A percentile compares a stretch with the other conserved stretches of the same genome.
These are phyloP conservation scores for Monoraphidium neglectum DNA, from an alignment of 139 green algal genomes.

Conservation along the genomic window DNA sequence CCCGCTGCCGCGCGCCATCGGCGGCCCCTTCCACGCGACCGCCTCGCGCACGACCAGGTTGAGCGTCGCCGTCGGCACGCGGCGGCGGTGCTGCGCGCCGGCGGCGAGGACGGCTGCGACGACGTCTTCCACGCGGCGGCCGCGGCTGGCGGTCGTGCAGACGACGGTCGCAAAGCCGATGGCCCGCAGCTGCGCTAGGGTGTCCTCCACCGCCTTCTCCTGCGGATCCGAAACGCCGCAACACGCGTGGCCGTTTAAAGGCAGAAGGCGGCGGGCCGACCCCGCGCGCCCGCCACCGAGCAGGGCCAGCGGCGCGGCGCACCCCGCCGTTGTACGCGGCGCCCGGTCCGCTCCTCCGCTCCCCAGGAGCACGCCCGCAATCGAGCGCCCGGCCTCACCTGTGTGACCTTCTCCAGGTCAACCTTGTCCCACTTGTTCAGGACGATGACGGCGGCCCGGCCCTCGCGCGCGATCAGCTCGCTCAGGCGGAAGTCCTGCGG, in stretches of 20 bases:
- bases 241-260: too few relatives aligned
- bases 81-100: slow-evolving; percentile 78
- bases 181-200: slow-evolving; percentile 73
- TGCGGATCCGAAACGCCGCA: too few relatives aligned
- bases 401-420: slow-evolving; percentile 17
- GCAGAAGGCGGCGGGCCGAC: too few relatives aligned
- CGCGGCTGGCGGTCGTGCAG: slow-evolving; percentile 80
- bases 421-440: slow-evolving; percentile 99
- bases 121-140: slow-evolving; percentile 76
- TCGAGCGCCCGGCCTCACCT: background rate
- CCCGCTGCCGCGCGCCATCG: slow-evolving; percentile 45
- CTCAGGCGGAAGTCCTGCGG: slow-evolving; percentile 68
- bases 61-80: slow-evolving; percentile 91
- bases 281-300: too few relatives aligned
- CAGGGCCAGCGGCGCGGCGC: too few relatives aligned
- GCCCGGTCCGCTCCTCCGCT: too few relatives aligned
- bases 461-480: slow-evolving; percentile 69
- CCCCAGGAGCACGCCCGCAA: slow-evolving; percentile 9
- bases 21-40: slow-evolving; percentile 74
- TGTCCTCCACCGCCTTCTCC: slow-evolving; percentile 18
- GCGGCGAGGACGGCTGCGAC: slow-evolving; percentile 75
- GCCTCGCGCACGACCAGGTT: slow-evolving; percentile 91
- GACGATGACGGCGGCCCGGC: slow-evolving; percentile 88
- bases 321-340: too few relatives aligned
- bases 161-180: slow-evolving; percentile 88